Evolutionary conservation across 192 early-diverging fungal genomes (phyloP), one percentile per base, ranked within the genome.

Genomic region (Backusella parvicylindrica): DNA sequence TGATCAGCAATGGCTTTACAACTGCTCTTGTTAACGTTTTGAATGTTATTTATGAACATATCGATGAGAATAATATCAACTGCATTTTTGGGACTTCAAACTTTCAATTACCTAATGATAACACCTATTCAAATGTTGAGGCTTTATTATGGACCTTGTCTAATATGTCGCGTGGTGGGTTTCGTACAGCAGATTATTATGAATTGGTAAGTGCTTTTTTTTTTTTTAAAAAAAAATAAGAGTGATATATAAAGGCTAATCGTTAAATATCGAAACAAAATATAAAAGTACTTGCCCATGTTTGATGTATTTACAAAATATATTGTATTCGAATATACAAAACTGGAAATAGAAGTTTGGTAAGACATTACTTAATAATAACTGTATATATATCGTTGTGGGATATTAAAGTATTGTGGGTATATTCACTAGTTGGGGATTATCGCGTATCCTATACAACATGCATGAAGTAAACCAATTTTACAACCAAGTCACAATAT

Each of bases 151-250:
- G 81, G 81, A 26, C 77, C 0, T 33, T 82, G 53, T 68, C 81
- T 31, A 82, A 82, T 47, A 82, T 82, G 81, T 79, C 73, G 64
- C 70, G 81, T 31, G 81, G 81, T 16, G 81, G 81, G 0, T 82
- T 82, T 66, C 68, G 47, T 6, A 75, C 73, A 12, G 72, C 74
- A 0, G 74, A 82, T 31, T 60, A 69, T 30, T 77, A 74, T 73
- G 13, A 47, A 35, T 16, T 35, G 13, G 76, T 82, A 69, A 73
- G n/a, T n/a, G 35, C 9, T n/a, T 4, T 40, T 12, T 40, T 12
- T 18, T 6, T 1, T 47, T 6, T n/a, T 41, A n/a, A n/a, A n/a
- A n/a, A 13, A 13, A 13, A 41, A n/a, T 7, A 6, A n/a, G 43
- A 47, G 18, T 47, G 43, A 1, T 6, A 18, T n/a, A 13, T 16